Evolutionary conservation across 768 basidiomycete species (phyloP).

Genomic region (Cyclocybe cylindracea): DNA sequence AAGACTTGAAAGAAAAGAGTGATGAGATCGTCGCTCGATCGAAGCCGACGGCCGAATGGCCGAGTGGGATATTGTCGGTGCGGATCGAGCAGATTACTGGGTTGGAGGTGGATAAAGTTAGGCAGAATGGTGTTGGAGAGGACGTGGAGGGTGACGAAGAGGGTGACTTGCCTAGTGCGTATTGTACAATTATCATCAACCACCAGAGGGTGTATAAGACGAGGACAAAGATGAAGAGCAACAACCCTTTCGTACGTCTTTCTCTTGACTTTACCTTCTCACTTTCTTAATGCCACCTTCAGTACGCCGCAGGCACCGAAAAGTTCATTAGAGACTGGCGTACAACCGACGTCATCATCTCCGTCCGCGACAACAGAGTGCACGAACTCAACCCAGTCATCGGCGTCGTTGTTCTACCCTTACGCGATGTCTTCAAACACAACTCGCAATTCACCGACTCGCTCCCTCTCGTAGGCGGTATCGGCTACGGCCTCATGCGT

Average conservation of each 20-base stretch:
- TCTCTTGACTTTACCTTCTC: neutral
- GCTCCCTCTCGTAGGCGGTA: conserved; percentile 68
- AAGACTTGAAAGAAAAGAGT: conserved; percentile 34
- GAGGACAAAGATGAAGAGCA: conserved; percentile 45
- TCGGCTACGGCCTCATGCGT: conserved; percentile 65
- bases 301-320: conserved; percentile 69
- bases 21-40: conserved; percentile 45
- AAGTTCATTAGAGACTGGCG: conserved; percentile 67
- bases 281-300: conserved; percentile 1
- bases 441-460: conserved; percentile 57
- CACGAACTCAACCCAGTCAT: conserved; percentile 69
- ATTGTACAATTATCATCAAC: conserved; percentile 52
- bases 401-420: conserved; percentile 64
- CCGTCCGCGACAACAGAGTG: conserved; percentile 60
- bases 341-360: conserved; percentile 58
- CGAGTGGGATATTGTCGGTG: conserved; percentile 65
- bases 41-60: conserved; percentile 61
- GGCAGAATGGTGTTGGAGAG: conserved; percentile 54
- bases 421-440: conserved; percentile 45
- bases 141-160: conserved; percentile 54
- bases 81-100: conserved; percentile 67
- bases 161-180: conserved; percentile 63
- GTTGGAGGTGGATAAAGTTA: conserved; percentile 57
- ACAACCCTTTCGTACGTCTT: conserved; percentile 42
- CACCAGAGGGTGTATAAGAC: conserved; percentile 46